Conservation (phyloP, 169 alveolate species). For the Miamiensis avidus region DNA sequence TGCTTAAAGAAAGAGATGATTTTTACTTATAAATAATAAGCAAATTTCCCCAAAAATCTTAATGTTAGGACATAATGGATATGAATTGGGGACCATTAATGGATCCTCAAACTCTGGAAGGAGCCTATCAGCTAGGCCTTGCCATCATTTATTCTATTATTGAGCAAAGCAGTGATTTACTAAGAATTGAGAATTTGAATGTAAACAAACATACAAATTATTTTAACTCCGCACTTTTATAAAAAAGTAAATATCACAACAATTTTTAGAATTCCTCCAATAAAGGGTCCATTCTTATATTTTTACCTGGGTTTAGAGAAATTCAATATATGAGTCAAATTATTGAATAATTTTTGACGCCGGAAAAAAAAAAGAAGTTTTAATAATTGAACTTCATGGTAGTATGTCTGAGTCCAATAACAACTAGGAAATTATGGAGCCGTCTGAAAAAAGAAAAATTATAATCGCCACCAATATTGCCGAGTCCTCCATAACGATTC, state of each 20-base stretch:
- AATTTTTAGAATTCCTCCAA: not conserved
- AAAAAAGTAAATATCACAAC: not conserved
- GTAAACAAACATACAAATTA: no score
- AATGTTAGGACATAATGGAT: not conserved
- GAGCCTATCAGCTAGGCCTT: not conserved
- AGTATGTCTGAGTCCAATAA: constrained; percentile 47
- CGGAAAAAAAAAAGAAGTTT: constrained; percentile 32
- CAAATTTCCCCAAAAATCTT: not conserved
- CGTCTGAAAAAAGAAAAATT: constrained; percentile 64
- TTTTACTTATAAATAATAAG: no score
- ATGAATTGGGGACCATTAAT: not conserved
- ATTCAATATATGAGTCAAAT: constrained; percentile 52
- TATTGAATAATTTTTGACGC: constrained; percentile 23
- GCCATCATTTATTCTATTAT: no score
- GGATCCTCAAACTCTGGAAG: not conserved
- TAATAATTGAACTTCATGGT: constrained; percentile 60
- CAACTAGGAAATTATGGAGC: constrained; percentile 9
- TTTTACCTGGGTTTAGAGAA: constrained; percentile 79
- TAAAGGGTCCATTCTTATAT: constrained; percentile 51
- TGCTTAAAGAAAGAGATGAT: not conserved
- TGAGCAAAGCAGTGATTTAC: no score
- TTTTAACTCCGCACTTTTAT: no score
- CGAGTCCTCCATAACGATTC: constrained; percentile 86
- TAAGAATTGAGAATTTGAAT: no score
- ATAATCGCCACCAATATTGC: constrained; percentile 88